Conservation (phyloP, 352 stramenopile genomes). For the Phytophthora capsici region DNA sequence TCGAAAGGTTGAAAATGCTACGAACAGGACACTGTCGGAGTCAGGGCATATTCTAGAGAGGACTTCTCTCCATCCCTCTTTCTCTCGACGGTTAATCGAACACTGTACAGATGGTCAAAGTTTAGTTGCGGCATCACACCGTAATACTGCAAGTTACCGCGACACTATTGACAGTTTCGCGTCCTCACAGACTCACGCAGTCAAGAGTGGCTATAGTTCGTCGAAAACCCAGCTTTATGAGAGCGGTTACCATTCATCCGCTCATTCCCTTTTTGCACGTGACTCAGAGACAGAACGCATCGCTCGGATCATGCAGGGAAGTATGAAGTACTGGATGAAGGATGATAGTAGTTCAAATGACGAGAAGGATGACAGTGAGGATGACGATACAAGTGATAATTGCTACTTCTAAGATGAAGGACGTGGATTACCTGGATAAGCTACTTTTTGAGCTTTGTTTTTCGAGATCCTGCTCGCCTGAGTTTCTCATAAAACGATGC, state of each 20-base stretch:
- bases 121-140: background rate
- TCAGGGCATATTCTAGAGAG: background rate
- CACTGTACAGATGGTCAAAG: background rate
- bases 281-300: slow-evolving; percentile 83
- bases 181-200: background rate
- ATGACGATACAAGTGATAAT: slow-evolving; percentile 47
- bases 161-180: background rate
- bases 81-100: background rate
- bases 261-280: slow-evolving; percentile 26
- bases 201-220: background rate
- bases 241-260: slow-evolving; percentile 6
- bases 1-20: background rate
- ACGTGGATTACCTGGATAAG: background rate
- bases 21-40: background rate
- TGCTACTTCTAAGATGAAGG: slow-evolving; percentile 34
- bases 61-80: background rate
- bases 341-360: slow-evolving; percentile 36
- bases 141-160: background rate
- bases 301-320: slow-evolving; percentile 83
- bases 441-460: slow-evolving; percentile 57
- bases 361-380: slow-evolving; percentile 36
- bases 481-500: slow-evolving; percentile 86
- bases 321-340: slow-evolving; percentile 48
- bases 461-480: slow-evolving; percentile 59
- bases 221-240: background rate